Percentiles rank a stretch among this genome's conserved stretches.
Conservation (phyloP, 2,329 filamentous ascomycete species). For the Diaporthe velutina region DNA sequence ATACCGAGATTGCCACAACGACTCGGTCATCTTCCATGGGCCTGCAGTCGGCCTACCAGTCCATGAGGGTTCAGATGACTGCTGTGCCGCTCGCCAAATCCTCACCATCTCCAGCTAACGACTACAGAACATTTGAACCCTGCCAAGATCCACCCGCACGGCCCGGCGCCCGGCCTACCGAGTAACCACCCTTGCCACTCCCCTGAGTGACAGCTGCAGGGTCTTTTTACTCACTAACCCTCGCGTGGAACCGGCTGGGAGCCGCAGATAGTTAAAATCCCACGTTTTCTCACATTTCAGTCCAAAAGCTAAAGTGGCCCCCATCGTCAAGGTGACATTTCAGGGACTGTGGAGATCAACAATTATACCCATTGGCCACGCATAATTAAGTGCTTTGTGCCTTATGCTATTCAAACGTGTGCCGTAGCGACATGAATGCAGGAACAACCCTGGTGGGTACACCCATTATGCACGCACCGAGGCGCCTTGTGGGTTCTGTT, state of each 20-base stretch:
- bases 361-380: neutral
- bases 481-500: neutral
- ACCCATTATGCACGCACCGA: too few relatives aligned
- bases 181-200: neutral
- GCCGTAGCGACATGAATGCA: too few relatives aligned
- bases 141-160: conserved; percentile 1
- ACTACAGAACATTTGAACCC: neutral
- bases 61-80: conserved; percentile 7
- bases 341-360: neutral
- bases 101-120: conserved; percentile 3
- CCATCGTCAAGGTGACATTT: neutral
- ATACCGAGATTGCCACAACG: conserved; percentile 1
- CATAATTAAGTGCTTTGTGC: neutral
- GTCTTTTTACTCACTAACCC: neutral
- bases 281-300: neutral
- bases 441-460: too few relatives aligned
- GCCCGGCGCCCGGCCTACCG: neutral
- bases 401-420: neutral
- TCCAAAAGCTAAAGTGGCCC: neutral
- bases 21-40: neutral
- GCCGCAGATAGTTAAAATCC: neutral
- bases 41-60: neutral
- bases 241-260: neutral
- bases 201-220: neutral
- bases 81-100: conserved; percentile 16